phyloP scores from a whole-genome alignment of 163 green algal genomes.

The Chlorella variabilis region DNA sequence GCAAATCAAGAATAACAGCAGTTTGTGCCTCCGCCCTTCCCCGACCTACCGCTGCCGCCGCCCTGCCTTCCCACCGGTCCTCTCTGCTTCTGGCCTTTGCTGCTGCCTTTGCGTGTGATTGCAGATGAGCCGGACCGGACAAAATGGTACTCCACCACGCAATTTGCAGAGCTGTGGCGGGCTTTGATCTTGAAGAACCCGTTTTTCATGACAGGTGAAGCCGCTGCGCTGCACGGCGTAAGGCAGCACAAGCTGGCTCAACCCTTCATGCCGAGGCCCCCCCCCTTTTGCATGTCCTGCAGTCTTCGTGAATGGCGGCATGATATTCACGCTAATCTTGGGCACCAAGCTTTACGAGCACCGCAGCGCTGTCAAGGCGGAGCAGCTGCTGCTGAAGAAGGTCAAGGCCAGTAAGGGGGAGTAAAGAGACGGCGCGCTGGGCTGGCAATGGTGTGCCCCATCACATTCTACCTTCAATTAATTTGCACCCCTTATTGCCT shows the following conservation, averaged over 20 bases:
- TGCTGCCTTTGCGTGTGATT: background rate
- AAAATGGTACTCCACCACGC: conserved; percentile 8
- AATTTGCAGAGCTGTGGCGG: conserved; percentile 19
- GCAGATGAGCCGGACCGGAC: conserved; percentile 23
- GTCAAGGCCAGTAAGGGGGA: conserved; percentile 13
- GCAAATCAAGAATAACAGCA: no score
- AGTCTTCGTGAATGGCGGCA: conserved; percentile 39
- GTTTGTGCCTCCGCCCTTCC: no score
- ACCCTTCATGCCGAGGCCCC: background rate
- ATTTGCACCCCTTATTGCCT: no score
- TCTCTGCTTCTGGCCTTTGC: background rate
- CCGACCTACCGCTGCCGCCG: no score
- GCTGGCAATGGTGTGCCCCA: no score
- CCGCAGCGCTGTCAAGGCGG: conserved; percentile 13
- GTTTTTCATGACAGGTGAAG: conserved; percentile 33
- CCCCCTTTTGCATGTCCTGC: background rate
- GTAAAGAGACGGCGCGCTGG: background rate
- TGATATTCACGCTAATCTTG: conserved; percentile 8
- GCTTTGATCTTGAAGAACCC: conserved; percentile 27
- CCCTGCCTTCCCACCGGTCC: no score
- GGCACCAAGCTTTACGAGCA: conserved; percentile 22
- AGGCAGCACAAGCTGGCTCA: no score
- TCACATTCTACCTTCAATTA: no score
- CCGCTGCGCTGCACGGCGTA: background rate
- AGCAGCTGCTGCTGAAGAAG: conserved; percentile 15